Base-by-base conservation (phyloP, 768 basidiomycete species). In the Leccinum imitatum region DNA sequence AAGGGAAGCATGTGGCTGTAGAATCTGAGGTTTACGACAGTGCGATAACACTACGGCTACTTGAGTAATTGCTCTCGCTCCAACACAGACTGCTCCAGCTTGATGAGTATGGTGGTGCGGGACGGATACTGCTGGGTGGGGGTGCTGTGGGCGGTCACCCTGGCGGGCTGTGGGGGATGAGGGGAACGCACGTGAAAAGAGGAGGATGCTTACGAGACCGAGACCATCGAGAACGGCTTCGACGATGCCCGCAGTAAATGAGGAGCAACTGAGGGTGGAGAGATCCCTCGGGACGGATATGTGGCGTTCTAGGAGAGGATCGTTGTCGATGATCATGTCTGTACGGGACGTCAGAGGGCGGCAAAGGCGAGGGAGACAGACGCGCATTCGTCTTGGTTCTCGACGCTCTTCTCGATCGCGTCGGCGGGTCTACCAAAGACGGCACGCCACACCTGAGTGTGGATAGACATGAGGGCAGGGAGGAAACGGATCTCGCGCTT, bases 291-390 rank as follows among this genome's bases (percentile, higher is more conserved):
- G 97, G 14, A 98, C 91, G 31, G 94, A 93, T 61, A 99, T 93
- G 65, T 93, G 82, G 59, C 93, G 87, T 63, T 97, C 95, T 63
- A 98, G 81, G 21, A 89, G 84, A 11, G 97, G 95, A 70, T 95
- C 91, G 73, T 99, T 98, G 80, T 98, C 91, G 60, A 96, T 90
- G 64, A 99, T 91, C 97, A 98, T 98, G 75, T 98, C 94, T 96
- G 64, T 33, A 21, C 23, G 23, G 4, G 53, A 47, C 54, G 59
- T 61, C 37, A 60, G 59, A 50, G 27, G 50, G 59, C 4, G 25
- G 25, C 50, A 13, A 50, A 8, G 54, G 47, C 30, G 31, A 46
- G 13, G 23, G 5, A 51, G 44, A 25, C 48, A 53, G 17, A 76
- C 88, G 56, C 62, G 88, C 94, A 99, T 80, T 99, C 97, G 71